Evolutionary conservation across 371 early-diverging fungal genomes (phyloP), one percentile per base, ranked within the genome.

Genomic region (Apophysomyces sp.): DNA sequence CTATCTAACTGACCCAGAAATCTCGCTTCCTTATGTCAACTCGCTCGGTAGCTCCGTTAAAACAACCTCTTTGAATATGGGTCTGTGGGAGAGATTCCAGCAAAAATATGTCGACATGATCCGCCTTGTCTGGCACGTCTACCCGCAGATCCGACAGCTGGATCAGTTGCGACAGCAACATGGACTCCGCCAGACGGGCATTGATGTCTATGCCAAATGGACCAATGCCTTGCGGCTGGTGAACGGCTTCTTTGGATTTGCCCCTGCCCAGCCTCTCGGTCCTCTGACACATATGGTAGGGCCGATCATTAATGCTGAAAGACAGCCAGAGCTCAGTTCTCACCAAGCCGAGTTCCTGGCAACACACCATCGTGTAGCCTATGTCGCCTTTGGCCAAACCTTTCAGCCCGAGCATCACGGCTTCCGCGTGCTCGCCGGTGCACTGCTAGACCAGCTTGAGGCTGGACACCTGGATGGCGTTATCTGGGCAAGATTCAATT

Each of bases 311-410:
- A 44, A 44, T 21, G 6, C 49, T 8, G 49, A 44, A 4, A 44
- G 21, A 44, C 49, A 44, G 4, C 18, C 49, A 9, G 24, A 44
- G 8, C 49, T 44, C 21, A 21, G 49, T 21, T 9, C 9, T 9
- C 27, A 9, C 9, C 18, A 44, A 21, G 15, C 24, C 4, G 36
- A 49, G 13, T 63, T 63, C 26, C 28, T 63, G 13, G 5, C 15
- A 15, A 11, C 26, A 13, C 62, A 60, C 11, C 27, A 30, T 0
- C 52, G 57, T 24, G 60, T 70, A 2, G 55, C 58, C 4, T 70
- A 66, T 34, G 58, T 70, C 9, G 71, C 71, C 6, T 70, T 70
- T 55, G 71, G 71, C 7, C 62, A 57, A 37, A 26, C 32, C 40
- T 26, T 26, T 3, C 28, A 34, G 6, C 52, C 60, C 11, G 29